Conservation (phyloP, 2,329 filamentous ascomycete species). For the Neopestalotiopsis clavispora region DNA sequence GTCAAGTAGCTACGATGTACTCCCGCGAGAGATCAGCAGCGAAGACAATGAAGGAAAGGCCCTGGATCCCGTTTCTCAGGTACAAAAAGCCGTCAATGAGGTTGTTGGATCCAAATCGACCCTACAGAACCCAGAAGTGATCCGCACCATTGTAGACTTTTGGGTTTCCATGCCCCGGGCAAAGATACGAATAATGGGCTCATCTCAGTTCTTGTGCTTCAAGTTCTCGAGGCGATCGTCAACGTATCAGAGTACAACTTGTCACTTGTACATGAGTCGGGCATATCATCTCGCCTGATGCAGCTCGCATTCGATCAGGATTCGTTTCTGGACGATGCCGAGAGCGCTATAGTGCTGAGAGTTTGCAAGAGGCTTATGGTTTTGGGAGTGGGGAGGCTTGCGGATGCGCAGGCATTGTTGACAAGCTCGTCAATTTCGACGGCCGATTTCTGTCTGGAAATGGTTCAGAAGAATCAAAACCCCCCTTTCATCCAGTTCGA, state of each 20-base stretch:
- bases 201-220: slow-evolving; percentile 68
- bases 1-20: slow-evolving; percentile 24
- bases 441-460: slow-evolving; percentile 73
- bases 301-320: slow-evolving; percentile 61
- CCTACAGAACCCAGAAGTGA: slow-evolving; percentile 66
- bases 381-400: slow-evolving; percentile 78
- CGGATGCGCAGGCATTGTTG: slow-evolving; percentile 79
- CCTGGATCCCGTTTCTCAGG: slow-evolving; percentile 24
- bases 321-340: slow-evolving; percentile 55
- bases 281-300: slow-evolving; percentile 70
- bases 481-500: slow-evolving; percentile 95
- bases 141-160: slow-evolving; percentile 65
- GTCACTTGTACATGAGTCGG: slow-evolving; percentile 72
- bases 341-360: slow-evolving; percentile 64
- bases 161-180: slow-evolving; percentile 66
- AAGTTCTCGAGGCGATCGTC: slow-evolving; percentile 63
- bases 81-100: slow-evolving; percentile 47
- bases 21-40: slow-evolving; percentile 19
- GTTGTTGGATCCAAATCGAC: slow-evolving; percentile 56
- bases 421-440: slow-evolving; percentile 55
- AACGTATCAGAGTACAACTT: slow-evolving; percentile 71
- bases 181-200: slow-evolving; percentile 46
- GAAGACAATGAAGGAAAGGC: slow-evolving; percentile 12
- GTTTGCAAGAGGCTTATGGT: slow-evolving; percentile 74
- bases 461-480: slow-evolving; percentile 74